phyloP scores from a whole-genome alignment of 345 rosid species.

The Eucalyptus caleyi region DNA sequence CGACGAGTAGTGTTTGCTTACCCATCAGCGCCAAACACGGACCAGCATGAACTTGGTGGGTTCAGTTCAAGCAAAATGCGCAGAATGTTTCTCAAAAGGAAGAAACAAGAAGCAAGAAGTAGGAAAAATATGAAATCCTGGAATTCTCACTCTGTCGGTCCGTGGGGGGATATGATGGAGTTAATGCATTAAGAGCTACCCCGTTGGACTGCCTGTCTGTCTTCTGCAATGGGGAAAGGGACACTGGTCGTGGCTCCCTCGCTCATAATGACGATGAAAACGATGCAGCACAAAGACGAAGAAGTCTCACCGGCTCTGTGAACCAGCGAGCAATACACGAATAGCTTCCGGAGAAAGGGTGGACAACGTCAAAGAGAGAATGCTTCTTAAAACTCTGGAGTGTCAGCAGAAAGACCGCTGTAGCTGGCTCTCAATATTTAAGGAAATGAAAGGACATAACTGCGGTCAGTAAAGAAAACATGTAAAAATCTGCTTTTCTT shows the following conservation, averaged over 20 bases:
- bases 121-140: background rate
- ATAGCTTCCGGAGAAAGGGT: background rate
- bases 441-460: background rate
- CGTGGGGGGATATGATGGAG: background rate
- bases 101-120: background rate
- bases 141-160: background rate
- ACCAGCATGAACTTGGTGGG: background rate
- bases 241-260: background rate
- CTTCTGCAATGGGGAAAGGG: background rate
- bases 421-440: background rate
- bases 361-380: background rate
- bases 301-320: background rate
- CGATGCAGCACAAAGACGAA: background rate
- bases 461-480: background rate
- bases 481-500: background rate
- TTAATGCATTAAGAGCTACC: background rate
- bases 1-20: background rate
- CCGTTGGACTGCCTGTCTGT: background rate
- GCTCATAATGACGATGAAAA: background rate
- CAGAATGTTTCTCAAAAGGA: background rate
- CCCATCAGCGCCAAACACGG: background rate
- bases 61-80: background rate
- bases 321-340: background rate
- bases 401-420: background rate
- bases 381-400: background rate